Percentiles rank a stretch among this genome's conserved stretches.
Conservation (phyloP, 2,329 filamentous ascomycete genomes). For the Claviceps sp. region DNA sequence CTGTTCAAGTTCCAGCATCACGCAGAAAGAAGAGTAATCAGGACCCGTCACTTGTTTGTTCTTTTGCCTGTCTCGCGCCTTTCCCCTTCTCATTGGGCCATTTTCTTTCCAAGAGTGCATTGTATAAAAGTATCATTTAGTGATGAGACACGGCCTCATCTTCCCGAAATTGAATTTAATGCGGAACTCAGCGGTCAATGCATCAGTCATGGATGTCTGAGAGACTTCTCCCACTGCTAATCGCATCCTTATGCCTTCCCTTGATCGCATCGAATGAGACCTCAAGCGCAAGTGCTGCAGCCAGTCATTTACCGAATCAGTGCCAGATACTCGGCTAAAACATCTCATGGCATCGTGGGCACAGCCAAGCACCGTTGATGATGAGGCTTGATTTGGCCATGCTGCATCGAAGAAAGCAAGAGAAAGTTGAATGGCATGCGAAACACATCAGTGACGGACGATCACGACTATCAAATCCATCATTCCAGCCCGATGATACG, state of each 20-base stretch:
- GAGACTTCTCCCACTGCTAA: constrained; percentile 32
- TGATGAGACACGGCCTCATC: background rate
- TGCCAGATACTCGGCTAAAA: background rate
- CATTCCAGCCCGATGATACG: constrained; percentile 30
- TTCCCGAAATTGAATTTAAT: background rate
- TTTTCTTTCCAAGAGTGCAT: background rate
- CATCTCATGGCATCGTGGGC: background rate
- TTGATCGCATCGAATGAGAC: constrained; percentile 36
- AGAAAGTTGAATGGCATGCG: background rate
- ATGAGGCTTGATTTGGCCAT: no score
- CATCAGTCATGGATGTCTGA: constrained; percentile 29
- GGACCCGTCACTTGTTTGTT: no score
- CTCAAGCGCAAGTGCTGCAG: constrained; percentile 27
- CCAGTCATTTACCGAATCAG: constrained; percentile 21
- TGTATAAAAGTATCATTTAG: background rate
- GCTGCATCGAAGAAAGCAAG: no score
- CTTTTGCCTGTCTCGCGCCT: background rate
- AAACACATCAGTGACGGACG: background rate
- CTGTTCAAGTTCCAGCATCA: background rate
- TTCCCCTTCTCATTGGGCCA: background rate
- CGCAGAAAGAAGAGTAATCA: background rate
- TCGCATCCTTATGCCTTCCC: constrained; percentile 29
- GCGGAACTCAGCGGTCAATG: constrained; percentile 22
- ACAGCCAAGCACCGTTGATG: no score
- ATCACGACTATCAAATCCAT: constrained; percentile 20